Base-by-base conservation (phyloP, 2,329 filamentous ascomycete species). In the Aureobasidium sp. region DNA sequence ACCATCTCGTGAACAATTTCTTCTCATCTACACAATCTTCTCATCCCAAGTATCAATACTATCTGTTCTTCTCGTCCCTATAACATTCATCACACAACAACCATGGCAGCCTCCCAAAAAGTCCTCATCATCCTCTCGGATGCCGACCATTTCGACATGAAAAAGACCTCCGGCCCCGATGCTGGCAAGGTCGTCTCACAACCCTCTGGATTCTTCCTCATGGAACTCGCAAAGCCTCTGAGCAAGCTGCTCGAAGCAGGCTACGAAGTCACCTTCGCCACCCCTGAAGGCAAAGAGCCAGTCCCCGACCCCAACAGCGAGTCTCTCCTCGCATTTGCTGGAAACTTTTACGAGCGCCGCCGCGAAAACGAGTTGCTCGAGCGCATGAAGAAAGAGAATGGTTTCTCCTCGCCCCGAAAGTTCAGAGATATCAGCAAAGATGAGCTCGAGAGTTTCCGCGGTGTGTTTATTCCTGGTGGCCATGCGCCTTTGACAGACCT, bases 251-350 rank as follows among this genome's bases (percentile, higher is more conserved):
- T 77, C 37, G 70, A 72, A 6, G 67, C 69, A 29, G 72, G 71
- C 20, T 76, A 77, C 66, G 73, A 78, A 67, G 71, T 79, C 27
- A 78, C 75, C 12, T 79, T 79, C 64, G 75, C 77, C n/a, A 77
- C 76, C 0, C 77, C 78, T 0, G 66, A 73, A 48, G 78, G 77
- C 64, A 70, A 72, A 31, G 72, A 77, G 44, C 77, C 78, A 0
- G 67, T 68, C 0, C 71, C 77, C 20, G 77, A 79, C 51, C 77
- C 77, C 0, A 73, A 74, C 65, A 77, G 75, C 64, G 70, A 75
- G 63, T 73, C 71, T 3, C 72, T 78, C 0, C 67, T 75, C 17
- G 74, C 76, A 3, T 79, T 78, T 61, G 77, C 73, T 3, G 77
- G 77, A n/a, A 79, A 79, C 66, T 77, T 75, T 67, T 77, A 77